Base-by-base conservation (phyloP, 163 green algal genomes). In the Chloromonas sp. region DNA sequence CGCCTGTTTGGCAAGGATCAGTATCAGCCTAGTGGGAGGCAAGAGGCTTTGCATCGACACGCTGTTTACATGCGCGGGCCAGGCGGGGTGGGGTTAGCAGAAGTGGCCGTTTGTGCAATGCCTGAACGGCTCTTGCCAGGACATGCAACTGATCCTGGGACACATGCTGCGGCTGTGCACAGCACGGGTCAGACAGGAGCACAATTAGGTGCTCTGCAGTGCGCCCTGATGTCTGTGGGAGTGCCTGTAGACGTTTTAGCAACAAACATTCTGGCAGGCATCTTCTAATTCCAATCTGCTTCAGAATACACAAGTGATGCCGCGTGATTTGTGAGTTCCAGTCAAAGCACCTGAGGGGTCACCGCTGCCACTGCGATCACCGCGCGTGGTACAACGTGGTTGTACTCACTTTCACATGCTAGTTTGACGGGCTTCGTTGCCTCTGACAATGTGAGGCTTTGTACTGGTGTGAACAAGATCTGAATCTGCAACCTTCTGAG, bases 41-140 rank as follows among this genome's bases (percentile, higher is more conserved):
- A 74, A 15, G 5, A 11, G 66, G 66, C 66, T 36, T 36, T 36
- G 36, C 66, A 11, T 5, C 66, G 66, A 11, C 66, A 74, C 66
- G 5, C 66, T 74, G 66, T 74, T 5, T 11, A 74, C 2, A 89
- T 92, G 89, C 88, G 79, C 13, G 89, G 89, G 11, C 89, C 89
- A 0, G 89, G 87, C 0, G 85, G 85, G 15, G 77, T 89, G 11
- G 89, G 89, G 14, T 83, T 85, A 2, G 85, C 83, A 2, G 89
- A 92, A 71, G 89, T 87, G 11, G 87, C 86, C 5, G 89, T 88
- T 0, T 57, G 66, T 1, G 77, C 78, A 1, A 36, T 82, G 57
- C 58, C 71, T 59, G 74, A 13, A n/a, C 14, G 71, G 57, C 14
- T n/a, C 71, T n/a, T n/a, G 71, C 14, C 66, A 76, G 8, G 8